Conservation (phyloP, 2,329 filamentous ascomycete genomes). For the Pseudogymnoascus sp. region DNA sequence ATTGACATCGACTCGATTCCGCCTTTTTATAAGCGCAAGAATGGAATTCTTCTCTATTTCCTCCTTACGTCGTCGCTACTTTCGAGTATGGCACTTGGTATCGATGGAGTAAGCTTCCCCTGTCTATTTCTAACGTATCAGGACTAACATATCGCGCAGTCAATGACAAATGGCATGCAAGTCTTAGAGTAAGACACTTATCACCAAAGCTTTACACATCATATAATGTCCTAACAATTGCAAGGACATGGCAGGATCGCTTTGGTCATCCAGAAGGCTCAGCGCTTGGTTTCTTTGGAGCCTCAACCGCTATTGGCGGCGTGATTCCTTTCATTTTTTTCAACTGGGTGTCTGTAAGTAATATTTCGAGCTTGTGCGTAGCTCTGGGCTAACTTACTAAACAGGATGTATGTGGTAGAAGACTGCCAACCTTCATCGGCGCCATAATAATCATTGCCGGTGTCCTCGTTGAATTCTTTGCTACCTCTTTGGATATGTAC, state of each 20-base stretch:
- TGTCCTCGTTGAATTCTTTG: conserved; percentile 32
- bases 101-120: conserved; percentile 33
- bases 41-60: conserved; percentile 38
- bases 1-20: conserved; percentile 21
- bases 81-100: conserved; percentile 36
- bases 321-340: conserved; percentile 26
- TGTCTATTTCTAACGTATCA: not conserved
- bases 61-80: conserved; percentile 37
- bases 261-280: conserved; percentile 35
- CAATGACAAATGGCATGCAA: conserved; percentile 37
- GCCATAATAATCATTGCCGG: conserved; percentile 35
- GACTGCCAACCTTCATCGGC: conserved; percentile 31
- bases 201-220: not conserved
- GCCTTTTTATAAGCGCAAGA: conserved; percentile 27
- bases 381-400: not conserved
- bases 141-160: conserved; percentile 18
- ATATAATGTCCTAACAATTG: not conserved
- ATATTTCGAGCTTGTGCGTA: not conserved
- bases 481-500: conserved; percentile 32
- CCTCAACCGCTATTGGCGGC: conserved; percentile 35
- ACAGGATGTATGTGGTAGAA: conserved; percentile 24
- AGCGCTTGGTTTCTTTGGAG: conserved; percentile 34
- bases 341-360: not conserved
- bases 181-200: conserved; percentile 24
- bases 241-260: conserved; percentile 30